phyloP scores from a whole-genome alignment of 1,284 basidiomycete species.

The Cryptococcus sp. region DNA sequence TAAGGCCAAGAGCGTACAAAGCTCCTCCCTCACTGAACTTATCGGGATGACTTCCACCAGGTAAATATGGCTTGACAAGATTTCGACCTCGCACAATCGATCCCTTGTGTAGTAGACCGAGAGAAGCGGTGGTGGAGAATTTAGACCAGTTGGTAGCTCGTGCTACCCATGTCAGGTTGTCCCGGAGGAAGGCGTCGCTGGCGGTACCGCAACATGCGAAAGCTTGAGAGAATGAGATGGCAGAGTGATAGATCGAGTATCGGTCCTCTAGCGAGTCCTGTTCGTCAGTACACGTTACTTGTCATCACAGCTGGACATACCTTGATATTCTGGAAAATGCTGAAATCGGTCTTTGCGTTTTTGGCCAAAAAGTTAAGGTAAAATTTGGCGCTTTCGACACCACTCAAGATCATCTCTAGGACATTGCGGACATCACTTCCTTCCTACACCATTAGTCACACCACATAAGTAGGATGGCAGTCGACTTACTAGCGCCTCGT shows the following conservation, averaged over 20 bases:
- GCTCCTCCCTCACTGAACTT: slow-evolving; percentile 87
- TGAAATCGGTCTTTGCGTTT: slow-evolving; percentile 85
- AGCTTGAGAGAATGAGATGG: slow-evolving; percentile 89
- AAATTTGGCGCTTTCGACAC: slow-evolving; percentile 82
- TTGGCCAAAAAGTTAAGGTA: slow-evolving; percentile 90
- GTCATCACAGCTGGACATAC: slow-evolving; percentile 45
- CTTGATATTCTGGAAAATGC: slow-evolving; percentile 88
- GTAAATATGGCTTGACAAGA: slow-evolving; percentile 90
- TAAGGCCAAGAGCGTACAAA: slow-evolving; percentile 87
- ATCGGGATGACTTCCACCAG: slow-evolving; percentile 60
- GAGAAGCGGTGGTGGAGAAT: slow-evolving; percentile 88
- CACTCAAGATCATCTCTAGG: slow-evolving; percentile 72
- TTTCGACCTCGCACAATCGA: slow-evolving; percentile 88
- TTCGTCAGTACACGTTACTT: background rate
- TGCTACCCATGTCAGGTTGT: slow-evolving; percentile 92
- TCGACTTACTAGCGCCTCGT: slow-evolving; percentile 49
- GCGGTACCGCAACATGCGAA: slow-evolving; percentile 95
- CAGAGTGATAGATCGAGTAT: slow-evolving; percentile 92
- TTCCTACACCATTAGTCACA: slow-evolving; percentile 45
- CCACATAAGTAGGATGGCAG: slow-evolving; percentile 48
- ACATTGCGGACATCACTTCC: slow-evolving; percentile 14
- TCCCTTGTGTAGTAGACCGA: slow-evolving; percentile 95
- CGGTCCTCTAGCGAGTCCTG: slow-evolving; percentile 87
- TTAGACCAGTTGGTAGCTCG: slow-evolving; percentile 95
- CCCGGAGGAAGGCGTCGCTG: slow-evolving; percentile 83